These are phyloP conservation scores for Davidsoniella eucalypti DNA, from an alignment of 2,329 filamentous ascomycete species.

Conservation along the genomic window DNA sequence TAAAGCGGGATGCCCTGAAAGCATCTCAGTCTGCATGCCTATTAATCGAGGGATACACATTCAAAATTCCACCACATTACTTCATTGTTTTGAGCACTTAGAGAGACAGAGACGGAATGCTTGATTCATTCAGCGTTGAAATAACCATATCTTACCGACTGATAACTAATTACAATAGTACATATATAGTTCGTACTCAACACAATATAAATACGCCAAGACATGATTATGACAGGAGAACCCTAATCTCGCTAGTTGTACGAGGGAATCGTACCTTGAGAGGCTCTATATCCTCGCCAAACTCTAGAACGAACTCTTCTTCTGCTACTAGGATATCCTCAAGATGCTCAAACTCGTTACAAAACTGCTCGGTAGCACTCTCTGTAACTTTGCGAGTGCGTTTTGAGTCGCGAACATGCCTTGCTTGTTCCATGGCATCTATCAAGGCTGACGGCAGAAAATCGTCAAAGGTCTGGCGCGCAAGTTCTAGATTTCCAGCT, in stretches of 20 bases:
- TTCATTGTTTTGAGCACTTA: too few relatives aligned
- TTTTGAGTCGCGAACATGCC: slow-evolving; percentile 52
- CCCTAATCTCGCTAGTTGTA: slow-evolving; percentile 42
- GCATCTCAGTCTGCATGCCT: too few relatives aligned
- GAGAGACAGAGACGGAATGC: too few relatives aligned
- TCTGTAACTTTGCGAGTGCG: slow-evolving; percentile 65
- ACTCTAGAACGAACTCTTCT: slow-evolving; percentile 20
- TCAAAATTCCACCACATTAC: too few relatives aligned
- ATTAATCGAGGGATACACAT: too few relatives aligned
- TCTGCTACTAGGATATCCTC: slow-evolving; percentile 32
- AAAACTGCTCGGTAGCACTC: slow-evolving; percentile 69
- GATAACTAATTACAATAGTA: background rate
- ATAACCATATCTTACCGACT: background rate
- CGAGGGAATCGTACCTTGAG: slow-evolving; percentile 36
- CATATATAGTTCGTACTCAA: background rate
- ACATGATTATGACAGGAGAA: slow-evolving; percentile 33
- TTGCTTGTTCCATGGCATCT: slow-evolving; percentile 73
- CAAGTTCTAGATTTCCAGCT: slow-evolving; percentile 41
- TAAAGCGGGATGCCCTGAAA: too few relatives aligned
- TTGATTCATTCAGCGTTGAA: background rate
- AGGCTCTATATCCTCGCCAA: slow-evolving; percentile 18
- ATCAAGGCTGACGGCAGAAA: slow-evolving; percentile 88
- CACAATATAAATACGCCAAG: background rate
- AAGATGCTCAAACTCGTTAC: slow-evolving; percentile 57
- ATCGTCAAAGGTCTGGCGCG: slow-evolving; percentile 66